phyloP scores from a whole-genome alignment of 768 basidiomycete species.

The Daedaleopsis sinensis region DNA sequence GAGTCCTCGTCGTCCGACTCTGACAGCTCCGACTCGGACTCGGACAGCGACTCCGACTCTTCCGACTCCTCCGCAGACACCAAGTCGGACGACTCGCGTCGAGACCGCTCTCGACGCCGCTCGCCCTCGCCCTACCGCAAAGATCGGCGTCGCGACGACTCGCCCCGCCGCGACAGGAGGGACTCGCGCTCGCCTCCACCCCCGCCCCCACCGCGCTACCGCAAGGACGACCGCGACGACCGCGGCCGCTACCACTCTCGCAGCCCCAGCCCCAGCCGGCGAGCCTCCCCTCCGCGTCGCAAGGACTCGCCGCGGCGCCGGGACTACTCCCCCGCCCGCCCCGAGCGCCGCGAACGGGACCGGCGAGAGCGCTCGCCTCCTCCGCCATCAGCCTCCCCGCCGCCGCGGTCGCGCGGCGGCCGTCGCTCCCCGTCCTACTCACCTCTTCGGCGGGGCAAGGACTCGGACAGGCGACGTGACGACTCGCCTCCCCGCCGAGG shows the following conservation, averaged over 20 bases:
- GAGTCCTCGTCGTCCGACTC: conserved; percentile 50
- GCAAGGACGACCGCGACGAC: conserved; percentile 7
- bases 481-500: neutral
- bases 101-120: conserved; percentile 27
- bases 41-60: conserved; percentile 41
- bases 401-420: conserved; percentile 17
- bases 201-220: conserved; percentile 25
- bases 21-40: conserved; percentile 40
- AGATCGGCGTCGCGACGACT: conserved; percentile 28
- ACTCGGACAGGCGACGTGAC: conserved; percentile 2
- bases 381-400: conserved; percentile 24
- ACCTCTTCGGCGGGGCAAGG: conserved; percentile 5
- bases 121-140: conserved; percentile 37
- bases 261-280: conserved; percentile 7
- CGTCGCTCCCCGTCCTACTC: conserved; percentile 19
- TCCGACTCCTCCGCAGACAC: conserved; percentile 38
- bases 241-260: conserved; percentile 24
- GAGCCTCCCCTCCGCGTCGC: conserved; percentile 19
- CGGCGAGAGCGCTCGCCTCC: conserved; percentile 17
- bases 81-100: conserved; percentile 23
- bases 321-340: conserved; percentile 19
- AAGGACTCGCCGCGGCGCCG: conserved; percentile 12
- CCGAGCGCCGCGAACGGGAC: neutral
- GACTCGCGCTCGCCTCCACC: conserved; percentile 25
- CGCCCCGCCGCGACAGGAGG: conserved; percentile 26